Conservation (phyloP, 768 basidiomycete genomes). For the Boletus rubroflammeus region DNA sequence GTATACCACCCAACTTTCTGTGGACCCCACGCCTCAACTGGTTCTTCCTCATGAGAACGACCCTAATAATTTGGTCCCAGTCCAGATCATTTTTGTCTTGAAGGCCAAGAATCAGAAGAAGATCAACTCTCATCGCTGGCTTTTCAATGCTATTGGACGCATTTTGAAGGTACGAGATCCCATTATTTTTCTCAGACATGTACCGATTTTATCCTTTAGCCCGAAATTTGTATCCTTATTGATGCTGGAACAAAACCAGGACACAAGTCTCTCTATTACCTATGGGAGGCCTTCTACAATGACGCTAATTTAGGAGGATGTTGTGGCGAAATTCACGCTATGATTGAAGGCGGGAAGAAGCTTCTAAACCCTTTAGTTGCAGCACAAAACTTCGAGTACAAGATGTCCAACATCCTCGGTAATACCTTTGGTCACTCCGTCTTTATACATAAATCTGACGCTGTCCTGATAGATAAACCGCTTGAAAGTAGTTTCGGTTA, state of each 20-base stretch:
- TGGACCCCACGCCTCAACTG: constrained; percentile 86
- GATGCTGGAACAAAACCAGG: constrained; percentile 98
- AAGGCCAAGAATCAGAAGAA: constrained; percentile 97
- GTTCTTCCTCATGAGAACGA: constrained; percentile 89
- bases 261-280: constrained; percentile 91
- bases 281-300: constrained; percentile 91
- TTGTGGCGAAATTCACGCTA: constrained; percentile 94
- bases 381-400: constrained; percentile 97
- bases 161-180: constrained; percentile 57
- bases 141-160: constrained; percentile 90
- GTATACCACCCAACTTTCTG: constrained; percentile 96
- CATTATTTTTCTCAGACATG: constrained; percentile 12
- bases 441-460: constrained; percentile 9
- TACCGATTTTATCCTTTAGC: constrained; percentile 42
- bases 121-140: constrained; percentile 93
- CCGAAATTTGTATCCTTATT: constrained; percentile 87
- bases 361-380: constrained; percentile 90
- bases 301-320: constrained; percentile 77
- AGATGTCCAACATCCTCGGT: constrained; percentile 96
- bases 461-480: constrained; percentile 65
- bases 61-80: constrained; percentile 88
- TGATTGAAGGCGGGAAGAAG: constrained; percentile 91
- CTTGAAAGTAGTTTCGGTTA: constrained; percentile 95
- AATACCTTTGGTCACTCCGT: constrained; percentile 11
- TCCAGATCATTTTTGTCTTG: constrained; percentile 86